A percentile compares a stretch with the other conserved stretches of the same genome.
Conservation (phyloP, 805 yeast genomes). For the Metschnikowia reukaufii region DNA sequence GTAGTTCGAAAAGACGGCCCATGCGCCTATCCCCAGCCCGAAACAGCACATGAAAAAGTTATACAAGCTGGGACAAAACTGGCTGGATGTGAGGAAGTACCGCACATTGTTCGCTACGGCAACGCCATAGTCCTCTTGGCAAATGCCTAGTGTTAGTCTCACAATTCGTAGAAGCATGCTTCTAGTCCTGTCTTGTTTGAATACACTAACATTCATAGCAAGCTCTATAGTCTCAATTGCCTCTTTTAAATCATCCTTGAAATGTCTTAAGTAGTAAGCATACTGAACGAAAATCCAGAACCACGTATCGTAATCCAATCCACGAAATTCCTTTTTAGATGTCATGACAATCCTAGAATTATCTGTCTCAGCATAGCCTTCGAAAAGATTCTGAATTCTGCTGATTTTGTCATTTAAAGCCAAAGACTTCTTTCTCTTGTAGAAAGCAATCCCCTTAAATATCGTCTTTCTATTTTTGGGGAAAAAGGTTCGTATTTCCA, state of each 20-base stretch:
- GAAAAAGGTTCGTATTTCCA: constrained; percentile 74
- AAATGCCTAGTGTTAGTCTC: constrained; percentile 57
- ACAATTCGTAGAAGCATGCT: constrained; percentile 63
- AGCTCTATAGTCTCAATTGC: constrained; percentile 58
- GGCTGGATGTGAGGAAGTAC: constrained; percentile 61
- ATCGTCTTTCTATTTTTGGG: constrained; percentile 70
- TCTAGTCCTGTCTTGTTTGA: constrained; percentile 61
- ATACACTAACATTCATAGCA: constrained; percentile 77
- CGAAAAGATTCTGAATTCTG: constrained; percentile 63
- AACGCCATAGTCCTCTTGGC: constrained; percentile 50
- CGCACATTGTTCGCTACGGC: constrained; percentile 59
- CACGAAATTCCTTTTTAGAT: constrained; percentile 65
- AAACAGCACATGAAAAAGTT: constrained; percentile 68
- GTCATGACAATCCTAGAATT: constrained; percentile 38
- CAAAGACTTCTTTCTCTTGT: constrained; percentile 59
- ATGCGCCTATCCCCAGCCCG: constrained; percentile 57
- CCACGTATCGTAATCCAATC: constrained; percentile 79
- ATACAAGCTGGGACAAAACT: constrained; percentile 69
- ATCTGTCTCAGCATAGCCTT: constrained; percentile 45
- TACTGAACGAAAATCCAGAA: constrained; percentile 79
- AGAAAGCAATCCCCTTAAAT: constrained; percentile 65
- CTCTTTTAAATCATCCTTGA: constrained; percentile 61
- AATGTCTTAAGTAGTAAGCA: constrained; percentile 64
- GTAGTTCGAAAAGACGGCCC: constrained; percentile 66
- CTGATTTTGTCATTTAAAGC: constrained; percentile 73